These are phyloP conservation scores for Fomitopsis pulvina DNA, from an alignment of 768 basidiomycete genomes.

Conservation along the genomic window DNA sequence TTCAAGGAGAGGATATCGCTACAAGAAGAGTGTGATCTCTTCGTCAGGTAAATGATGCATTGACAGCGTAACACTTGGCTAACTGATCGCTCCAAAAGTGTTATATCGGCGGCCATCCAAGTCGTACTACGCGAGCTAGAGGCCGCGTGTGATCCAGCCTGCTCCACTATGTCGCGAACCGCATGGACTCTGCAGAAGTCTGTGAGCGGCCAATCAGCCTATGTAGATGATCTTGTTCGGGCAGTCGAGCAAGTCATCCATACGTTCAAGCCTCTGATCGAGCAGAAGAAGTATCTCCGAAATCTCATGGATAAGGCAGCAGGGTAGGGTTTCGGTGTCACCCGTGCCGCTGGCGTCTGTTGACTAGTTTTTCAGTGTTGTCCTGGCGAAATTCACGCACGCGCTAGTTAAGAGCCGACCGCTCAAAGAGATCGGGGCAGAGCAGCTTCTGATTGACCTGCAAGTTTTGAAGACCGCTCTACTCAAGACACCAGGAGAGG, in stretches of 20 bases:
- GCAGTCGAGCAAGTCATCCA: slow-evolving; percentile 74
- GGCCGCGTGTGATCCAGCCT: slow-evolving; percentile 69
- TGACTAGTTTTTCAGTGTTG: slow-evolving; percentile 40
- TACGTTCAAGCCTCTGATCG: slow-evolving; percentile 70
- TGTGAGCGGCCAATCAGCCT: slow-evolving; percentile 83
- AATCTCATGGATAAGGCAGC: slow-evolving; percentile 93
- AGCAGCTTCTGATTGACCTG: slow-evolving; percentile 88
- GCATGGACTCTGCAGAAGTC: slow-evolving; percentile 76
- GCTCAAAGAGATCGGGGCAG: slow-evolving; percentile 87
- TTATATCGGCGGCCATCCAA: slow-evolving; percentile 78
- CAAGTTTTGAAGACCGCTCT: slow-evolving; percentile 82
- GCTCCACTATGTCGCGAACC: slow-evolving; percentile 68
- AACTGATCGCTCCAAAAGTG: slow-evolving; percentile 36
- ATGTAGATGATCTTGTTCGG: slow-evolving; percentile 69
- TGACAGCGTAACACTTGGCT: not conserved
- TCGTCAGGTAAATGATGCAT: slow-evolving; percentile 63
- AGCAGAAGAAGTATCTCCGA: slow-evolving; percentile 91
- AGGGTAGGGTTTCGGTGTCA: slow-evolving; percentile 45
- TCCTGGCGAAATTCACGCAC: slow-evolving; percentile 85
- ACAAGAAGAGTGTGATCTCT: slow-evolving; percentile 81
- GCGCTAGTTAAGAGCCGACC: slow-evolving; percentile 87
- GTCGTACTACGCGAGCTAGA: slow-evolving; percentile 83
- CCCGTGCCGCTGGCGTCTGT: not conserved
- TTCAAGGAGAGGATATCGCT: slow-evolving; percentile 77
- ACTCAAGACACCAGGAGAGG: slow-evolving; percentile 75